These are phyloP conservation scores for Monosporozyma servazzii DNA, from an alignment of 805 yeast species.

Conservation along the genomic window DNA sequence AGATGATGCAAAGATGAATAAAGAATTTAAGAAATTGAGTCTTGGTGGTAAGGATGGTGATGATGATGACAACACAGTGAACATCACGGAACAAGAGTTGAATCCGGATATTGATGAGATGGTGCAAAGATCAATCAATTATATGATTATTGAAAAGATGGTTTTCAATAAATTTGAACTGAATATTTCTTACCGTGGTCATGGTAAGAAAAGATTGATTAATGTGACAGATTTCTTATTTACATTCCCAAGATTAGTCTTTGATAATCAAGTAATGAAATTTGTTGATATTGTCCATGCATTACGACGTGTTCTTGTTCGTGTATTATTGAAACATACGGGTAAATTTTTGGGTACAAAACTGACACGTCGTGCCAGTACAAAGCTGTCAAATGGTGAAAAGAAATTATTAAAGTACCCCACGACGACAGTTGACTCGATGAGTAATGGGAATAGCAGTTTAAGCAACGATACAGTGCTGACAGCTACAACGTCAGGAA, in stretches of 20 bases:
- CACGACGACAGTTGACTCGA: background rate
- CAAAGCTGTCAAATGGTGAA: background rate
- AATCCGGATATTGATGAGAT: slow-evolving; percentile 45
- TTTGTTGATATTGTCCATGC: slow-evolving; percentile 54
- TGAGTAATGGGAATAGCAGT: background rate
- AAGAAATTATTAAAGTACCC: background rate
- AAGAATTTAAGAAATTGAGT: background rate
- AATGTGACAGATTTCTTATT: slow-evolving; percentile 70
- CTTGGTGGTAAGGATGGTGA: background rate
- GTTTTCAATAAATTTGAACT: slow-evolving; percentile 42
- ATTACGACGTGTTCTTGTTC: slow-evolving; percentile 54
- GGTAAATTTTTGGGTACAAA: slow-evolving; percentile 78
- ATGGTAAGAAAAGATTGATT: slow-evolving; percentile 55
- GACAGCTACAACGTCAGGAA: too few species aligned
- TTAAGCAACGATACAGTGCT: too few species aligned
- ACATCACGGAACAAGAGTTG: slow-evolving; percentile 8
- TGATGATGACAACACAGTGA: slow-evolving; percentile 7
- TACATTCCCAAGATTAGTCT: slow-evolving; percentile 50
- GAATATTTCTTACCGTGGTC: slow-evolving; percentile 68
- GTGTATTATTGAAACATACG: slow-evolving; percentile 50
- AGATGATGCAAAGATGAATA: background rate
- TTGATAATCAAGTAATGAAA: slow-evolving; percentile 62
- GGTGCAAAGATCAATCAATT: slow-evolving; percentile 67
- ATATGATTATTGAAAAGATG: slow-evolving; percentile 56
- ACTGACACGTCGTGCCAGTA: slow-evolving; percentile 28